phyloP scores from a whole-genome alignment of 345 rosid genomes.

The Eucalyptus erythrocorys region DNA sequence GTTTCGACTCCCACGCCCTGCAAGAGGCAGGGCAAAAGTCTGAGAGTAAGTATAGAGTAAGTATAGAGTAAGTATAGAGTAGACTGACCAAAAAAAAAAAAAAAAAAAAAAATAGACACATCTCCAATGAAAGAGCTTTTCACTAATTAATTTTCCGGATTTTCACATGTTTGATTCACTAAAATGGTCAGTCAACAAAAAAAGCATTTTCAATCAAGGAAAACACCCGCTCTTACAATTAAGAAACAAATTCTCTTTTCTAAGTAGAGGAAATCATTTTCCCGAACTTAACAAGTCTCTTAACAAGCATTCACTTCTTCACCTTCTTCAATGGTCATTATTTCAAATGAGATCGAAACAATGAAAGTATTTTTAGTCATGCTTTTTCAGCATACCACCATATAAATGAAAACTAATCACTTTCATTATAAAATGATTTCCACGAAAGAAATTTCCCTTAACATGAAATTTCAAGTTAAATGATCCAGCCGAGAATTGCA shows the following conservation, averaged over 20 bases:
- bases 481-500: not conserved
- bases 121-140: not conserved
- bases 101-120: no score
- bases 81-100: no score
- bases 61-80: no score
- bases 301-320: not conserved
- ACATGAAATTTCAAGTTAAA: not conserved
- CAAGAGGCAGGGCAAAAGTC: no score
- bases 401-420: not conserved
- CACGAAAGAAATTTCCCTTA: not conserved
- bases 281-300: not conserved
- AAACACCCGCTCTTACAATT: not conserved
- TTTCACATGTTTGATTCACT: not conserved
- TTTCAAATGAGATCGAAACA: not conserved
- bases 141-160: rapidly evolving
- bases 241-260: not conserved
- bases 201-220: not conserved
- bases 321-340: not conserved
- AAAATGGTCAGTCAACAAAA: rapidly evolving
- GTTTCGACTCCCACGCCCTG: no score
- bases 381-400: not conserved
- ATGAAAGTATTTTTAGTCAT: not conserved
- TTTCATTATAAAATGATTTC: not conserved
- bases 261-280: not conserved
- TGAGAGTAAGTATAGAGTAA: no score